Conservation (phyloP, 805 yeast genomes). For the Sugiyamaella lignohabitans region DNA sequence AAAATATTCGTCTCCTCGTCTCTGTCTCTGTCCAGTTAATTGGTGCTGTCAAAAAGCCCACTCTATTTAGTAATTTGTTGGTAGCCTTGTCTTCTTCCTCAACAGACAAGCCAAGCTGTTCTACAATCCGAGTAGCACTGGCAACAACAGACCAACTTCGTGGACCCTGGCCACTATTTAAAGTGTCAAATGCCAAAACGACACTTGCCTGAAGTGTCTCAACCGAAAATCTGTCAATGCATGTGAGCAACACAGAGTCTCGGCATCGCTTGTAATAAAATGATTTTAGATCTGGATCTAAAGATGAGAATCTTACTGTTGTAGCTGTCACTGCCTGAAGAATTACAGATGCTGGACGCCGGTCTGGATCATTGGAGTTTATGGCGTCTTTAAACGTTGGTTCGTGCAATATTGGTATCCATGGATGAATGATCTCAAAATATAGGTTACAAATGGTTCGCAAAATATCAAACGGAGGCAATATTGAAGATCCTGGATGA, state of each 20-base stretch:
- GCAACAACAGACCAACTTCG: constrained; percentile 19
- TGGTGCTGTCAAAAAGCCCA: constrained; percentile 11
- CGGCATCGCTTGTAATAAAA: constrained; percentile 10
- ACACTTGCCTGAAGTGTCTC: constrained; percentile 16
- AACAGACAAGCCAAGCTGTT: constrained; percentile 14
- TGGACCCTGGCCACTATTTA: constrained; percentile 16
- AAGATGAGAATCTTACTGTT: constrained; percentile 9
- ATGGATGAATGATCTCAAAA: constrained; percentile 16
- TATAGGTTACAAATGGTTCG: constrained; percentile 4
- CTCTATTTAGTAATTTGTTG: constrained; percentile 11
- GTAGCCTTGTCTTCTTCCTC: constrained; percentile 15
- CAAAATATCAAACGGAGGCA: constrained; percentile 12
- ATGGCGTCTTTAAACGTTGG: constrained; percentile 6
- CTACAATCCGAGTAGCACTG: constrained; percentile 15
- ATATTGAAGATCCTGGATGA: neutral
- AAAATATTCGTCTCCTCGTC: constrained; percentile 15
- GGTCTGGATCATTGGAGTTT: neutral
- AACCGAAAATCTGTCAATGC: constrained; percentile 16
- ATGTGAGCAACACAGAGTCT: constrained; percentile 11
- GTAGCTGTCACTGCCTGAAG: constrained; percentile 15
- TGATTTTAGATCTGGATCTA: constrained; percentile 3
- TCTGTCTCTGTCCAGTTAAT: constrained; percentile 12
- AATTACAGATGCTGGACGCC: constrained; percentile 2
- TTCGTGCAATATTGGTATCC: constrained; percentile 17
- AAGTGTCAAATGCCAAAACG: constrained; percentile 18